Evolutionary conservation across 371 early-diverging fungal species (phyloP).

Genomic region (Lichtheimia hyalospora): DNA sequence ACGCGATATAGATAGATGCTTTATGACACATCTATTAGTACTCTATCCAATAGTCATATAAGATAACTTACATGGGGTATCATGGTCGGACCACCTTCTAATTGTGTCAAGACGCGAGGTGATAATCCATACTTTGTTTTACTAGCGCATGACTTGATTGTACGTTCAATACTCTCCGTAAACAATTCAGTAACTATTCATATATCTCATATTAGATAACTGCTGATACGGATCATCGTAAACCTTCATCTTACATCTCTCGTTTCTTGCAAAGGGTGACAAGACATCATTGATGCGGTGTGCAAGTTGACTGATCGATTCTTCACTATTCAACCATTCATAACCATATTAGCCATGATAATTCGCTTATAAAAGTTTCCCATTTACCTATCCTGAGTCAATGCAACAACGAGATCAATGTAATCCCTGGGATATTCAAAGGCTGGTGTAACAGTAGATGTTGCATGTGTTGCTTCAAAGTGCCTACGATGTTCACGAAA

Average conservation of each 20-base stretch:
- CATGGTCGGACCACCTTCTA: conserved; percentile 14
- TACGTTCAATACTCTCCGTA: conserved; percentile 26
- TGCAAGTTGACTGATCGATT: conserved; percentile 20
- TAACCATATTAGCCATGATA: not conserved
- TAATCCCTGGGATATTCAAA: conserved; percentile 25
- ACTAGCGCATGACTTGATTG: conserved; percentile 19
- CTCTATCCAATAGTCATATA: not conserved
- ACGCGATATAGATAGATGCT: conserved; percentile 49
- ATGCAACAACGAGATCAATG: conserved; percentile 25
- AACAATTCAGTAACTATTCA: conserved; percentile 28
- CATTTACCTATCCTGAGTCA: conserved; percentile 40
- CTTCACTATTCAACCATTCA: conserved; percentile 24
- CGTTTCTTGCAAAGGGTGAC: conserved; percentile 39
- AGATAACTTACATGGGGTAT: conserved; percentile 19
- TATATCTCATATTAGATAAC: not conserved
- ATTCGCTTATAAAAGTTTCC: not conserved
- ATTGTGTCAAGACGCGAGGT: conserved; percentile 5
- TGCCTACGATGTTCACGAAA: conserved; percentile 29
- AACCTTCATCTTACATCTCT: conserved; percentile 23
- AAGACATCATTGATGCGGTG: conserved; percentile 35
- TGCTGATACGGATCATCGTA: no score
- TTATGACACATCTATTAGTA: not conserved
- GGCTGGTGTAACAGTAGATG: not conserved
- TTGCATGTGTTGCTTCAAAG: conserved; percentile 13
- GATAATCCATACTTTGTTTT: conserved; percentile 34